Evolutionary conservation across 305 asterid species (phyloP).

Genomic region (Plantago lanceolata): DNA sequence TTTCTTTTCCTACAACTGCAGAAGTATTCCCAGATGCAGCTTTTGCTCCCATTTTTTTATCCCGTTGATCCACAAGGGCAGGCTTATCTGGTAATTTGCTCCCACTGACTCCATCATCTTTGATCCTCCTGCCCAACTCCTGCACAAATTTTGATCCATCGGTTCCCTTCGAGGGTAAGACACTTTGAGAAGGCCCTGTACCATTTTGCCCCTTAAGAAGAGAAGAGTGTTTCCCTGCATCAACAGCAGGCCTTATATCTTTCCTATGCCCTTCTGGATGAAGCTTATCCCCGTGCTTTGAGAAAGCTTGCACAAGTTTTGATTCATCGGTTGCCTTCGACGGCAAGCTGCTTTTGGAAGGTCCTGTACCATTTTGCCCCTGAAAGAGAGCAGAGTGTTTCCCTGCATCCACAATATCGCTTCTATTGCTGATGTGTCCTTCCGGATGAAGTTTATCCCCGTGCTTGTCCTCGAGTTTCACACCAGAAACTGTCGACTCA

Average conservation of each 20-base stretch:
- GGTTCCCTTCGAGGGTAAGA: constrained; percentile 22
- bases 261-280: constrained; percentile 25
- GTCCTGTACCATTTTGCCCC: constrained; percentile 38
- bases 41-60: constrained; percentile 29
- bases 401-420: constrained; percentile 30
- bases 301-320: constrained; percentile 16
- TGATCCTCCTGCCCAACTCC: constrained; percentile 57
- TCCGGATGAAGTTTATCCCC: constrained; percentile 32
- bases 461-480: constrained; percentile 32
- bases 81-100: constrained; percentile 41
- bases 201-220: too few relatives aligned
- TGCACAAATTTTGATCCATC: constrained; percentile 50
- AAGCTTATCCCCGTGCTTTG: constrained; percentile 46
- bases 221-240: too few relatives aligned
- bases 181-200: constrained; percentile 31
- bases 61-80: constrained; percentile 31
- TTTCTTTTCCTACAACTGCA: constrained; percentile 33
- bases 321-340: constrained; percentile 19
- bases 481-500: constrained; percentile 43
- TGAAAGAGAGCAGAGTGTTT: constrained; percentile 28
- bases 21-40: constrained; percentile 28
- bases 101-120: constrained; percentile 39
- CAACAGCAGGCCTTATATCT: too few relatives aligned
- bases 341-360: constrained; percentile 21
- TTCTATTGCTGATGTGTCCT: constrained; percentile 33